Base-by-base conservation (phyloP, 768 basidiomycete genomes). In the Coprinellus micaceus region DNA sequence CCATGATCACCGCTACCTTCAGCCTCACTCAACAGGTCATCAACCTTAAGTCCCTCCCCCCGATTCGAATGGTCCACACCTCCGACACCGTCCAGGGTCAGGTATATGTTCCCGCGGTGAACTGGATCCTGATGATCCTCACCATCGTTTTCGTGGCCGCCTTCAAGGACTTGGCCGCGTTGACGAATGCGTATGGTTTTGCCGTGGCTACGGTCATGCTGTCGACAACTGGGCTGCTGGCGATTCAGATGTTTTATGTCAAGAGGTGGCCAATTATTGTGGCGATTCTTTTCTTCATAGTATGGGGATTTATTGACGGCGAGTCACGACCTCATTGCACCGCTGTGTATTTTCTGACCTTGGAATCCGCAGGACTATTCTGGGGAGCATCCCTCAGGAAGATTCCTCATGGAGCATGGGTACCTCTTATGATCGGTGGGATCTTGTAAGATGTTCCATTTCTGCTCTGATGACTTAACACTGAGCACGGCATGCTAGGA, bases 1-100 rank as follows among this genome's bases (percentile, higher is more conserved):
- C 86, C 7, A 77, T 87, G 77, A 87, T 88, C 61, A 84, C 85
- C 0, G 87, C 84, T 0, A 81, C 83, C 0, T 88, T 82, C 73
- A 78, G 76, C 63, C 70, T 84, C 13, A 61, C 82, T 4, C 84
- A 88, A 60, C 88, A 88, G 67, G 70, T 88, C 46, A 78, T 88
- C 60, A 83, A 83, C 62, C 76, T 79, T 69, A 81, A 82, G 54
- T 75, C 77, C 33, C 75, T 85, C 58, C 84, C 81, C 2, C 78
- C 80, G 59, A 76, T 86, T 3, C 74, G 76, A 10, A 80, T 86
- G 77, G 60, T 75, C 3, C 79, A 85, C 63, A 89, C 87, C 0
- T 85, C 83, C 2, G 79, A 82, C 25, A 75, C 71, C 1, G 73
- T 81, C 17, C 79, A 83, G 60, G 86, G 86, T 2, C 85, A 88